phyloP scores from a whole-genome alignment of 1,284 basidiomycete genomes.

The Boletus coffeatus region DNA sequence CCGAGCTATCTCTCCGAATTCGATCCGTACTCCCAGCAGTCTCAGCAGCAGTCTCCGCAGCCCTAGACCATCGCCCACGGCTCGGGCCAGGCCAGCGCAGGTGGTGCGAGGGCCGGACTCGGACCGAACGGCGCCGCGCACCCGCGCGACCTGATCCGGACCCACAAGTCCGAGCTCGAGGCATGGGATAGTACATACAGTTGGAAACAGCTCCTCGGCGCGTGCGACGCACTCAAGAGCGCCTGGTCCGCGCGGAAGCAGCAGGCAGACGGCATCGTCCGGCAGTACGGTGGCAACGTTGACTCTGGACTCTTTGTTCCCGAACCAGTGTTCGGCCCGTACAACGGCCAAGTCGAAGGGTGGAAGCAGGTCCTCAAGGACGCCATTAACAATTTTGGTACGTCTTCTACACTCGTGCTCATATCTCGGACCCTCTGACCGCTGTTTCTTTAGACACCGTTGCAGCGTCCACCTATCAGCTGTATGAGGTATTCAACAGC shows the following conservation, averaged over 20 bases:
- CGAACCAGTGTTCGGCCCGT: slow-evolving; percentile 23
- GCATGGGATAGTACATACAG: slow-evolving; percentile 51
- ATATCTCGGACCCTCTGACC: not conserved
- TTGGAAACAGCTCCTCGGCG: slow-evolving; percentile 52
- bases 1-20: slow-evolving; percentile 43
- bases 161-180: slow-evolving; percentile 50
- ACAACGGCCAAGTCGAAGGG: slow-evolving; percentile 36
- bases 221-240: slow-evolving; percentile 48
- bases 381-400: slow-evolving; percentile 45
- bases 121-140: slow-evolving; percentile 36
- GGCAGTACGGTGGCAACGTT: slow-evolving; percentile 32
- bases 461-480: slow-evolving; percentile 51
- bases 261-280: slow-evolving; percentile 39
- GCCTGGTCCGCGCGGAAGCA: slow-evolving; percentile 47
- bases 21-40: slow-evolving; percentile 40
- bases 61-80: slow-evolving; percentile 12
- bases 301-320: slow-evolving; percentile 24
- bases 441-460: slow-evolving; percentile 39
- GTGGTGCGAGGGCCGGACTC: not conserved
- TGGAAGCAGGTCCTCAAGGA: slow-evolving; percentile 51
- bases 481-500: slow-evolving; percentile 51
- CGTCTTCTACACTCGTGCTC: slow-evolving; percentile 7
- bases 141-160: slow-evolving; percentile 51
- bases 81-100: not conserved
- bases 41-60: not conserved